Evolutionary conservation across 441 rosid genomes (phyloP).

Genomic region (Daphne laureola): DNA sequence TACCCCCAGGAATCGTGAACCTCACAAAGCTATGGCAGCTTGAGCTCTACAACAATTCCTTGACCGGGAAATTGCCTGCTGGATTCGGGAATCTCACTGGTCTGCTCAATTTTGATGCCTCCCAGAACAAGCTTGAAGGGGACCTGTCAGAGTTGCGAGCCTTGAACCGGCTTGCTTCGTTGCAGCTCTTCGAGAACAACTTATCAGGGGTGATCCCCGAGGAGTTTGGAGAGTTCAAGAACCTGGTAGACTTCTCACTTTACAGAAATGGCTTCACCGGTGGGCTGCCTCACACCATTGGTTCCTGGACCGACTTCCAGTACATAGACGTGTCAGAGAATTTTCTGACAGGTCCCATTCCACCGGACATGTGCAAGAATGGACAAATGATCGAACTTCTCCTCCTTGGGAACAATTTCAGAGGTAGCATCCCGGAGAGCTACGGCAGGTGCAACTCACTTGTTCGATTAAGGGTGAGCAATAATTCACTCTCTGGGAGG

Average conservation of each 20-base stretch:
- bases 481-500: conserved; percentile 41
- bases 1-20: conserved; percentile 34
- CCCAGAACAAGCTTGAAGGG: conserved; percentile 39
- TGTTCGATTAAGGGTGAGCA: conserved; percentile 39
- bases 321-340: conserved; percentile 56
- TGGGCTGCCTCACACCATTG: conserved; percentile 39
- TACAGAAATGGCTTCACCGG: conserved; percentile 48
- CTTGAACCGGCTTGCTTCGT: conserved; percentile 32
- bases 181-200: conserved; percentile 38
- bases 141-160: conserved; percentile 39
- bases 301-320: conserved; percentile 31
- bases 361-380: conserved; percentile 52
- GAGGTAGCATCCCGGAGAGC: conserved; percentile 36
- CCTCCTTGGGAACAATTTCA: conserved; percentile 41
- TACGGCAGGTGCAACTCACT: conserved; percentile 36
- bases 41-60: conserved; percentile 46
- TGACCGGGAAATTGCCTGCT: conserved; percentile 43
- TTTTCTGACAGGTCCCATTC: conserved; percentile 42
- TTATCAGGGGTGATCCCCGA: conserved; percentile 46
- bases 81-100: conserved; percentile 41
- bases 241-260: conserved; percentile 35
- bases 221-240: conserved; percentile 48
- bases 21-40: conserved; percentile 37
- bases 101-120: conserved; percentile 36
- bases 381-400: conserved; percentile 36